Percentiles rank a stretch among this genome's conserved stretches.
Evolutionary conservation across 2,329 filamentous ascomycete species (phyloP).

Genomic region (Malbranchea cinnamomea): DNA sequence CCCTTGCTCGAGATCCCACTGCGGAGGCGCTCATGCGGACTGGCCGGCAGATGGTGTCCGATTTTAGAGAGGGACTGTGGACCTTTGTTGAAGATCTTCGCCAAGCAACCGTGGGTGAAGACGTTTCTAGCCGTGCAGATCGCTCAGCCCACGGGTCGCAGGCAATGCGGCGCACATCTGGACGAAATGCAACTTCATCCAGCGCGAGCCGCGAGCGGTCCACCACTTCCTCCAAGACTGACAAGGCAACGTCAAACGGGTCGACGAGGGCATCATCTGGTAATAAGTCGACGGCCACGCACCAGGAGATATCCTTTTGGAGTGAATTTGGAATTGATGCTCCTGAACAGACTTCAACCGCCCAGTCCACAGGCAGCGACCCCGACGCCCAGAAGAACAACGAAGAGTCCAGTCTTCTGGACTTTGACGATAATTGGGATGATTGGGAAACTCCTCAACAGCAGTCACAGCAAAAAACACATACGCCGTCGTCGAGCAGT

Average conservation of each 20-base stretch:
- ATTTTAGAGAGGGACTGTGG: conserved; percentile 78
- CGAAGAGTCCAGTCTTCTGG: conserved; percentile 24
- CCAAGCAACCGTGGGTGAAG: conserved; percentile 90
- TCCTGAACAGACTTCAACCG: conserved; percentile 24
- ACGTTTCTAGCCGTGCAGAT: conserved; percentile 51
- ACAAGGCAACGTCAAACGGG: conserved; percentile 16
- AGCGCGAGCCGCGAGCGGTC: conserved; percentile 21
- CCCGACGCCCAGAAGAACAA: conserved; percentile 24
- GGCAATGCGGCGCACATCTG: conserved; percentile 15
- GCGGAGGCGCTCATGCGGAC: conserved; percentile 38
- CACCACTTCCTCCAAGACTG: conserved; percentile 12
- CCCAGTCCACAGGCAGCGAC: conserved; percentile 11
- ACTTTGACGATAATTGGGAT: conserved; percentile 39
- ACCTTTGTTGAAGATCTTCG: conserved; percentile 92
- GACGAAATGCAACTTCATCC: conserved; percentile 18
- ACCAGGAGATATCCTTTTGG: conserved; percentile 34
- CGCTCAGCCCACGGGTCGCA: conserved; percentile 19
- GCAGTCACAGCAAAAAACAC: no score
- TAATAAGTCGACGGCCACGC: conserved; percentile 27
- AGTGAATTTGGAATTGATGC: conserved; percentile 37
- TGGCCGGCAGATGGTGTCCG: conserved; percentile 68
- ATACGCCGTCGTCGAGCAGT: conserved; percentile 31
- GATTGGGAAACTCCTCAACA: conserved; percentile 38
- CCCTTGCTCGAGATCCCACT: conserved; percentile 23
- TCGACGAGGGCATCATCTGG: conserved; percentile 17